A percentile compares a stretch with the other conserved stretches of the same genome.
Evolutionary conservation across 805 yeast species (phyloP).

Genomic region (Myxozyma monticola): DNA sequence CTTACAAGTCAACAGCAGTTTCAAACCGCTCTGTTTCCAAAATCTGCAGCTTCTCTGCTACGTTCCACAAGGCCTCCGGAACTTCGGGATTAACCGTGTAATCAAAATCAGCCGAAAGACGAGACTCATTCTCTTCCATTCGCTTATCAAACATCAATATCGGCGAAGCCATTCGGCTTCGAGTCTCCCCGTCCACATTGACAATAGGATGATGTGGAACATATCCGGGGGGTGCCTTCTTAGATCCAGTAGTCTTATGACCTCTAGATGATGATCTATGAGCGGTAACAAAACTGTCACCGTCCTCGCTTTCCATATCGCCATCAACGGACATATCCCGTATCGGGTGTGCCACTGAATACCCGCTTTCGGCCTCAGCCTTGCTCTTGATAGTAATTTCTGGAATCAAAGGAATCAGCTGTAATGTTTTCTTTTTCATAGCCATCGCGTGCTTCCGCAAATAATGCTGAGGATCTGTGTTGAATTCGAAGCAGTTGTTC

Average conservation of each 20-base stretch:
- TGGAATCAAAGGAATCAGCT: constrained; percentile 81
- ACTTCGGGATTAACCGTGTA: constrained; percentile 81
- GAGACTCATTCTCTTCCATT: constrained; percentile 18
- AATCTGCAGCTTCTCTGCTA: constrained; percentile 4
- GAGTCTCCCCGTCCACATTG: neutral
- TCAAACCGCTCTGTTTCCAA: constrained; percentile 26
- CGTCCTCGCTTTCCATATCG: constrained; percentile 27
- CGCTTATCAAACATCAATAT: constrained; percentile 7
- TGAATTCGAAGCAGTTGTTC: constrained; percentile 90
- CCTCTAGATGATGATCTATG: constrained; percentile 11
- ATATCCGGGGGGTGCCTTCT: constrained; percentile 12
- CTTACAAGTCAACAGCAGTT: constrained; percentile 33
- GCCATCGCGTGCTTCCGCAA: constrained; percentile 89
- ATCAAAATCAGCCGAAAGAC: constrained; percentile 49
- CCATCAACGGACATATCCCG: constrained; percentile 28
- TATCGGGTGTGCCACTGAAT: constrained; percentile 34
- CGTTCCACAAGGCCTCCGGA: constrained; percentile 54
- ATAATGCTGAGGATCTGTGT: constrained; percentile 92
- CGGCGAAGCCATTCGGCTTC: neutral
- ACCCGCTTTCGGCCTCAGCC: constrained; percentile 45
- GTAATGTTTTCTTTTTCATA: constrained; percentile 85
- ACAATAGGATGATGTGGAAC: constrained; percentile 7
- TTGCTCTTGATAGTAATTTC: constrained; percentile 71
- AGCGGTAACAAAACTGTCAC: constrained; percentile 9
- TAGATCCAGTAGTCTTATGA: constrained; percentile 11